phyloP scores from a whole-genome alignment of 176 grass and related monocot species.

The Triticum monococcum region DNA sequence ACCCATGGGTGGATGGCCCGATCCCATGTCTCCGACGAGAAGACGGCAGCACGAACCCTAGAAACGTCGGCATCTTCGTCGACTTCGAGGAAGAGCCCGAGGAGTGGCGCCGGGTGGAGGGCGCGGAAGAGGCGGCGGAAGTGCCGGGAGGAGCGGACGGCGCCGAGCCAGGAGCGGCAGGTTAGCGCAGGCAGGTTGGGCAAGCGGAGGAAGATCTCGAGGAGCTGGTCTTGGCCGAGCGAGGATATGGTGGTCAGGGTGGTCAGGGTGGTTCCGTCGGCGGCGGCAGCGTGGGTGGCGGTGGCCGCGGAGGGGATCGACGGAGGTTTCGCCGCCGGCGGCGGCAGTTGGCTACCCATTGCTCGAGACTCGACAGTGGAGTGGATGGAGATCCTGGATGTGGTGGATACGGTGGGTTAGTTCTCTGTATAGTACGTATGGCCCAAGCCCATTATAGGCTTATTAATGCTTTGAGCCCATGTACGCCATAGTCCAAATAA shows the following conservation, averaged over 20 bases:
- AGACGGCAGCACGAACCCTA: neutral
- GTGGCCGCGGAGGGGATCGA: neutral
- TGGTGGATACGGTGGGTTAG: too few species aligned
- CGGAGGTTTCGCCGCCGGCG: neutral
- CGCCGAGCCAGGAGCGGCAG: neutral
- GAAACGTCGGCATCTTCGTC: neutral
- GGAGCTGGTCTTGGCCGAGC: neutral
- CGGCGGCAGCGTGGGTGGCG: neutral
- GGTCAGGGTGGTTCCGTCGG: neutral
- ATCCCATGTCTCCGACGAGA: neutral
- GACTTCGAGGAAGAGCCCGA: neutral
- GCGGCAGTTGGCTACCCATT: neutral
- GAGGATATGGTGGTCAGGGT: neutral
- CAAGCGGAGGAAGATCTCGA: neutral
- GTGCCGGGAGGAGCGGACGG: neutral
- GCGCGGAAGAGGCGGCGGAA: neutral
- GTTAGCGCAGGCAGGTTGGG: neutral
- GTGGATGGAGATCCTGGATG: neutral
- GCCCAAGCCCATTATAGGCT: too few species aligned
- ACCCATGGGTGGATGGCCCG: neutral
- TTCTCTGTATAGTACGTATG: too few species aligned
- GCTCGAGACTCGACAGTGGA: neutral
- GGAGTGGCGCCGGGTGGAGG: neutral
- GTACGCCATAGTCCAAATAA: too few species aligned
- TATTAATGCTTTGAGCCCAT: too few species aligned